A percentile compares a stretch with the other conserved stretches of the same genome.
Conservation (phyloP, 176 grass and related monocot genomes). For the Zea luxurians region DNA sequence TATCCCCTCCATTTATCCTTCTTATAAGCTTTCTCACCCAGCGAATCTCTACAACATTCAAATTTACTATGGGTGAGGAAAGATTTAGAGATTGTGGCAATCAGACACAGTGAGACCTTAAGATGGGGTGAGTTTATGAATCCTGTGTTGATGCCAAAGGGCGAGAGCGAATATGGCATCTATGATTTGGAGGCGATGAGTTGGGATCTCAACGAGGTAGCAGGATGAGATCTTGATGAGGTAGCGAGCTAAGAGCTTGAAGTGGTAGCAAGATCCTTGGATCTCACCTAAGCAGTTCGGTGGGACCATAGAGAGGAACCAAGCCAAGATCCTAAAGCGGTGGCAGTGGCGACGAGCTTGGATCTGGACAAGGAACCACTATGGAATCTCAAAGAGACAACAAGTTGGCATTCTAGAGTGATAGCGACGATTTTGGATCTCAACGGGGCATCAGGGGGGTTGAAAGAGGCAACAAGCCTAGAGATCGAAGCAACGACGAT, state of each 20-base stretch:
- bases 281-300: background rate
- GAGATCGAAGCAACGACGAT: background rate
- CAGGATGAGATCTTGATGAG: background rate
- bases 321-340: background rate
- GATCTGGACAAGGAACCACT: background rate
- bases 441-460: fast-evolving
- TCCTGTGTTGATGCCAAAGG: background rate
- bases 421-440: background rate
- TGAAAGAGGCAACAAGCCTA: background rate
- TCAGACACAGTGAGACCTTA: background rate
- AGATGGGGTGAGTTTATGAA: background rate
- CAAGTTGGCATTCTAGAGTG: background rate
- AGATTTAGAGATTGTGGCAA: background rate
- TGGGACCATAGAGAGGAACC: background rate
- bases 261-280: background rate
- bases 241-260: background rate
- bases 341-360: background rate
- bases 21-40: background rate
- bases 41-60: background rate
- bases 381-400: too few relatives aligned
- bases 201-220: background rate
- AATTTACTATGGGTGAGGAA: background rate
- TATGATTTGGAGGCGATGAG: background rate
- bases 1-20: background rate
- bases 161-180: fast-evolving